phyloP scores from a whole-genome alignment of 2,329 filamentous ascomycete species.

The Geosmithia putterillii region DNA sequence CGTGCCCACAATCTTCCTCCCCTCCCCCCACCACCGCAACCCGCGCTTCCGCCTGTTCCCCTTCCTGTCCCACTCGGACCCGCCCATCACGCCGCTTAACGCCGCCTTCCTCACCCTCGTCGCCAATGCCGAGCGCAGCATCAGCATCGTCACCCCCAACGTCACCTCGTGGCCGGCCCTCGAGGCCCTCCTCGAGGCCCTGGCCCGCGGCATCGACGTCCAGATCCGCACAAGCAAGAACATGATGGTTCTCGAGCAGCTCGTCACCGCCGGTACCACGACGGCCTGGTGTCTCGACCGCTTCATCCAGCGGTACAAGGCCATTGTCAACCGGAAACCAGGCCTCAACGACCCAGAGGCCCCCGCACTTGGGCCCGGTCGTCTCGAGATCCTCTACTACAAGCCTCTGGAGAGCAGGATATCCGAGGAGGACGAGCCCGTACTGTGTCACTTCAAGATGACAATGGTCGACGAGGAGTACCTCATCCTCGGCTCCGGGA shows the following conservation, averaged over 20 bases:
- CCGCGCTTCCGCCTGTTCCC: slow-evolving; percentile 49
- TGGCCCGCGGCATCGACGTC: slow-evolving; percentile 56
- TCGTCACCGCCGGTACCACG: slow-evolving; percentile 67
- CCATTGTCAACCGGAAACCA: slow-evolving; percentile 8
- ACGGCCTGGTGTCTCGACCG: slow-evolving; percentile 51
- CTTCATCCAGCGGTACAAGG: slow-evolving; percentile 43
- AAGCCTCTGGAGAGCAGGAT: slow-evolving; percentile 19
- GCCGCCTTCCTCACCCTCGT: slow-evolving; percentile 50
- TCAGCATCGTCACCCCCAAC: slow-evolving; percentile 69
- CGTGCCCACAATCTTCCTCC: slow-evolving; percentile 52
- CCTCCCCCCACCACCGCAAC: slow-evolving; percentile 61
- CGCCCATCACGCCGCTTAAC: slow-evolving; percentile 57
- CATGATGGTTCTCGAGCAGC: slow-evolving; percentile 70
- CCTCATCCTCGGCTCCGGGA: slow-evolving; percentile 64
- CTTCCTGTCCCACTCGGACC: slow-evolving; percentile 33
- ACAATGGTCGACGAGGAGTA: slow-evolving; percentile 58
- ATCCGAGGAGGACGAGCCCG: slow-evolving; percentile 39
- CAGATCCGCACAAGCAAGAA: slow-evolving; percentile 52
- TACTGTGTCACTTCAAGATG: slow-evolving; percentile 68
- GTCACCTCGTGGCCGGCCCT: slow-evolving; percentile 57
- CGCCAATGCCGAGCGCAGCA: slow-evolving; percentile 38
- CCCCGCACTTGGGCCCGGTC: slow-evolving; percentile 22
- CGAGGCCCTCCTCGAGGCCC: slow-evolving; percentile 44
- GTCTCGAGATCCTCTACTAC: slow-evolving; percentile 48
- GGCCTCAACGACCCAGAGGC: slow-evolving; percentile 24